Evolutionary conservation across 2,329 filamentous ascomycete species (phyloP).

Genomic region (Microdochium trichocladiopsis): DNA sequence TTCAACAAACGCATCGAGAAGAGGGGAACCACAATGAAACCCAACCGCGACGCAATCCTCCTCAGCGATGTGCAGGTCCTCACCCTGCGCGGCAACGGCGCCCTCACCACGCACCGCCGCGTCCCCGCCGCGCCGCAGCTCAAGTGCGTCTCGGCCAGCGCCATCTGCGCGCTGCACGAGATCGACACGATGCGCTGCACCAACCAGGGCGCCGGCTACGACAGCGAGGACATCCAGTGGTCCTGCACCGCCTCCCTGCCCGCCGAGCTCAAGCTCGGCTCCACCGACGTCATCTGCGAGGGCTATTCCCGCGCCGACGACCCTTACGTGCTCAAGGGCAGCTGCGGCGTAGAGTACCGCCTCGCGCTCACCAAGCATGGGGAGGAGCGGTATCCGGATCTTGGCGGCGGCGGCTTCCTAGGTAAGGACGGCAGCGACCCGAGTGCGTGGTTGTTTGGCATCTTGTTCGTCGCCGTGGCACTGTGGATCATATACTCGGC

Average conservation of each 20-base stretch:
- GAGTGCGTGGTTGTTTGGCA: slow-evolving; percentile 45
- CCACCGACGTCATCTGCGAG: slow-evolving; percentile 88
- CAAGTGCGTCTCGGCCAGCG: slow-evolving; percentile 61
- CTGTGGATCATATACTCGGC: slow-evolving; percentile 56
- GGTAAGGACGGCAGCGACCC: slow-evolving; percentile 17
- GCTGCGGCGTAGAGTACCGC: slow-evolving; percentile 87
- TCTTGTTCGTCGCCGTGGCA: slow-evolving; percentile 53
- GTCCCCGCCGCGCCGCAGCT: slow-evolving; percentile 72
- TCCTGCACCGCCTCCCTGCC: slow-evolving; percentile 65
- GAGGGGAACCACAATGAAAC: neutral
- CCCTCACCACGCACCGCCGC: slow-evolving; percentile 68
- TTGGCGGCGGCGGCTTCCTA: slow-evolving; percentile 29
- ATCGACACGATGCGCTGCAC: slow-evolving; percentile 83
- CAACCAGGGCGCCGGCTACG: slow-evolving; percentile 78
- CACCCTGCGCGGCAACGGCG: slow-evolving; percentile 60
- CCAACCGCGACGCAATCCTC: slow-evolving; percentile 39
- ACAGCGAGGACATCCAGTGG: slow-evolving; percentile 80
- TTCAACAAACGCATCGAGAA: neutral
- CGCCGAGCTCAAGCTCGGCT: slow-evolving; percentile 61
- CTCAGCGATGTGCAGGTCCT: slow-evolving; percentile 64
- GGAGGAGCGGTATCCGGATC: slow-evolving; percentile 59
- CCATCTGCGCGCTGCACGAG: slow-evolving; percentile 61
- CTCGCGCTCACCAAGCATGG: slow-evolving; percentile 72
- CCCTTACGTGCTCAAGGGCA: slow-evolving; percentile 81
- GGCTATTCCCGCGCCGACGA: slow-evolving; percentile 75